Evolutionary conservation across 768 basidiomycete genomes (phyloP).

Genomic region (Russula ochroleuca): DNA sequence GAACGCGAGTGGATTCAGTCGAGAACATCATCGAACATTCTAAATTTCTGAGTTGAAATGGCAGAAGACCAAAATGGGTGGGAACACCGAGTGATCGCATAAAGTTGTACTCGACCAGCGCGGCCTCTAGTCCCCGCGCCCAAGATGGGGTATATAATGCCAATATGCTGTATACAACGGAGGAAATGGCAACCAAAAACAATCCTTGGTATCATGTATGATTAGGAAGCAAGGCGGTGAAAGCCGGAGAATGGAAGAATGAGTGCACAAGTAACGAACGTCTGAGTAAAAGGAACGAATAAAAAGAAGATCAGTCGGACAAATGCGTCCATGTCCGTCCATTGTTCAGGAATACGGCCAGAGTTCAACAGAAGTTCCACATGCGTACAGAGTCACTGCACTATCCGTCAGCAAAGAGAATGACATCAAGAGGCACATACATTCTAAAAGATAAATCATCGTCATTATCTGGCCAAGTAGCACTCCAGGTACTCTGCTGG

Average conservation of each 20-base stretch:
- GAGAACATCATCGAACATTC: no score
- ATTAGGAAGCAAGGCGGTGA: not conserved
- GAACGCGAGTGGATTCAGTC: no score
- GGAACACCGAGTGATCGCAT: no score
- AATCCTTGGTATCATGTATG: not conserved
- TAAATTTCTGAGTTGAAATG: no score
- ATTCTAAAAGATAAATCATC: slow-evolving; percentile 66
- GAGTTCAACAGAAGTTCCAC: slow-evolving; percentile 33
- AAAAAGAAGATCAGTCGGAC: not conserved
- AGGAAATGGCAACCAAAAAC: not conserved
- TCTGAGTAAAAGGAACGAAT: not conserved
- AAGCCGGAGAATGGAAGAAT: not conserved
- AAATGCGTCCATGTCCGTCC: not conserved
- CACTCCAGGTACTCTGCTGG: slow-evolving; percentile 61
- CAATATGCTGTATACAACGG: not conserved
- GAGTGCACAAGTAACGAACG: not conserved
- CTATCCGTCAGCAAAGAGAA: not conserved
- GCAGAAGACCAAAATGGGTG: no score
- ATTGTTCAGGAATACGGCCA: not conserved
- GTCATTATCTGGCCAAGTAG: slow-evolving; percentile 65
- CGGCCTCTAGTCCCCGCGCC: no score
- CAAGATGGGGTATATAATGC: not conserved
- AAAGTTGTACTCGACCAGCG: no score
- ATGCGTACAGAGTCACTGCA: slow-evolving; percentile 37
- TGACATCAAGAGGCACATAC: slow-evolving; percentile 35